Percentiles rank a stretch among this genome's conserved stretches.
Conservation (phyloP, 768 basidiomycete genomes). For the Amanita phalloides region DNA sequence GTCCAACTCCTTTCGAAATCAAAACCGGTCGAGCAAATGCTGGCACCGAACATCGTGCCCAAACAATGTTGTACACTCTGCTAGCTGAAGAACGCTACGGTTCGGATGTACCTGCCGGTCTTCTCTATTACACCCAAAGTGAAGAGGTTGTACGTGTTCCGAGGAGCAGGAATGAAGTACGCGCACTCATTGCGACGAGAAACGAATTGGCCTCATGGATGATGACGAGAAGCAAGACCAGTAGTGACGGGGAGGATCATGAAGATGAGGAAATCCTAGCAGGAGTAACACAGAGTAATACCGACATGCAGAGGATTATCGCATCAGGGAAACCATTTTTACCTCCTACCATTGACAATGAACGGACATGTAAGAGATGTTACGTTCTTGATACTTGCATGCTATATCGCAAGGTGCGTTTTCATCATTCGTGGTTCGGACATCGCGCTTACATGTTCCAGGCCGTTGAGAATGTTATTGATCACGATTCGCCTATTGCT, state of each 20-base stretch:
- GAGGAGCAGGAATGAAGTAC: slow-evolving; percentile 69
- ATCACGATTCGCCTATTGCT: slow-evolving; percentile 41
- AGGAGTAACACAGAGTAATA: slow-evolving; percentile 8
- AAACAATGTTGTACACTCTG: slow-evolving; percentile 95
- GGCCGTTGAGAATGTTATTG: slow-evolving; percentile 60
- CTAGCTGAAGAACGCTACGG: slow-evolving; percentile 89
- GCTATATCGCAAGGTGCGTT: slow-evolving; percentile 76
- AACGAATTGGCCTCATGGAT: slow-evolving; percentile 82
- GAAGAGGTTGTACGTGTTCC: slow-evolving; percentile 82
- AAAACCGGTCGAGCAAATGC: slow-evolving; percentile 78
- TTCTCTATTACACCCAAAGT: slow-evolving; percentile 91
- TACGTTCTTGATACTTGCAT: slow-evolving; percentile 83
- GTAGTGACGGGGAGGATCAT: slow-evolving; percentile 6
- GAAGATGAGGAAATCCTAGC: slow-evolving; percentile 11
- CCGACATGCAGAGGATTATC: background rate
- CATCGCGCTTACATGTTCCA: slow-evolving; percentile 15
- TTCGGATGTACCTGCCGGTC: slow-evolving; percentile 64
- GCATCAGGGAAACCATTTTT: slow-evolving; percentile 47
- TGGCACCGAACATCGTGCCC: slow-evolving; percentile 90
- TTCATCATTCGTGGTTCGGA: background rate
- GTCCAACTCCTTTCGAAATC: slow-evolving; percentile 70
- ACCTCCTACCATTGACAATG: slow-evolving; percentile 81
- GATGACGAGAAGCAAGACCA: slow-evolving; percentile 33
- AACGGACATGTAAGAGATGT: slow-evolving; percentile 68
- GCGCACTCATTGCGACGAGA: slow-evolving; percentile 68